Evolutionary conservation across 768 basidiomycete species (phyloP).

Genomic region (Trametes maxima): DNA sequence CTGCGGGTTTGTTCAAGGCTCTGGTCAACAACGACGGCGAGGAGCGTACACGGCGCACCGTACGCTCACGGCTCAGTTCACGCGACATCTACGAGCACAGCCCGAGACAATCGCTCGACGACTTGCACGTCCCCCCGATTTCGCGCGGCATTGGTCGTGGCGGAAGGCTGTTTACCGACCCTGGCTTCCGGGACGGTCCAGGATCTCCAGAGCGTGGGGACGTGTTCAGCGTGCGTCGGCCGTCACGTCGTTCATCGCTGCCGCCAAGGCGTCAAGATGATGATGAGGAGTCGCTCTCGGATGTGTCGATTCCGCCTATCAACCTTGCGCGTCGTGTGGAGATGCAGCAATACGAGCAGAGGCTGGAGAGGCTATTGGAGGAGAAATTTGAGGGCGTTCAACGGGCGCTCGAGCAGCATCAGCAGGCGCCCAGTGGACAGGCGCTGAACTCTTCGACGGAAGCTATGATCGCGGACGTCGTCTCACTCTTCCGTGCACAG

Average conservation of each 20-base stretch:
- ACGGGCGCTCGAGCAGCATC: conserved; percentile 38
- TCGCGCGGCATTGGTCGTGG: conserved; percentile 58
- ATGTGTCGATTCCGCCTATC: conserved; percentile 46
- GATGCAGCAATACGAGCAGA: conserved; percentile 60
- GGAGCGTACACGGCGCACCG: conserved; percentile 66
- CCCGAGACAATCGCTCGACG: conserved; percentile 75
- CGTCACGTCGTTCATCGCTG: conserved; percentile 36
- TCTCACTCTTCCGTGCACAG: conserved; percentile 68
- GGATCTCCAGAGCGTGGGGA: conserved; percentile 38
- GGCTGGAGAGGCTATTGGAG: conserved; percentile 65
- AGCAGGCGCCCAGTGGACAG: conserved; percentile 18
- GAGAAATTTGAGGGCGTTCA: conserved; percentile 63
- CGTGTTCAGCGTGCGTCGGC: conserved; percentile 43
- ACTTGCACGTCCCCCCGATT: conserved; percentile 68
- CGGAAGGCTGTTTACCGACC: conserved; percentile 58
- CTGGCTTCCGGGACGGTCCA: conserved; percentile 44
- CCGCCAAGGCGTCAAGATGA: conserved; percentile 50
- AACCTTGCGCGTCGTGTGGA: conserved; percentile 59
- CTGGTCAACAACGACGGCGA: conserved; percentile 53
- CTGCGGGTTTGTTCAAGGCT: conserved; percentile 86
- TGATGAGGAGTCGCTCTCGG: conserved; percentile 48
- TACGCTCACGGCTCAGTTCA: conserved; percentile 78
- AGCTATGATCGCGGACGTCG: conserved; percentile 64
- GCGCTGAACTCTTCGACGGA: conserved; percentile 51
- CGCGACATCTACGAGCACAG: conserved; percentile 65